Percentiles rank a stretch among this genome's conserved stretches.
phyloP scores from a whole-genome alignment of 2,329 filamentous ascomycete genomes.

The Teratosphaeria pseudoeucalypti region DNA sequence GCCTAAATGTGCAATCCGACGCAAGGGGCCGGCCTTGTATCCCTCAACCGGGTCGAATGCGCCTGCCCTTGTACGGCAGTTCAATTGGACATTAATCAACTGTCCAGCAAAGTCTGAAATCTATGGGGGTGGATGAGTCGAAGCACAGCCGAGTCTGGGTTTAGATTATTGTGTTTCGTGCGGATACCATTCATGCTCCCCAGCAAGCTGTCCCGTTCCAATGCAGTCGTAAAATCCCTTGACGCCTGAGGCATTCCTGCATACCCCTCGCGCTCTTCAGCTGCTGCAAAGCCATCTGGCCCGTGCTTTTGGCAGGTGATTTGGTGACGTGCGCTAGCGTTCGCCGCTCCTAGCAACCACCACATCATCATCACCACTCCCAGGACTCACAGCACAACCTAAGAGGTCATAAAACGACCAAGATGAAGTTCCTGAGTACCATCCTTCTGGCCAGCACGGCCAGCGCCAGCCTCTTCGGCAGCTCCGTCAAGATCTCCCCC shows the following conservation, averaged over 20 bases:
- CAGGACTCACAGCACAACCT: not conserved
- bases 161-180: not conserved
- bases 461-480: conserved; percentile 15
- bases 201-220: not conserved
- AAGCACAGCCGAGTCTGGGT: not conserved
- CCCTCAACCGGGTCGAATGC: conserved; percentile 2
- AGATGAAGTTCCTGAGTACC: conserved; percentile 24
- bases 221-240: not conserved
- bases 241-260: not conserved
- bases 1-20: conserved; percentile 8
- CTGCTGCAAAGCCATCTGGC: not conserved
- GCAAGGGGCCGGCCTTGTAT: conserved; percentile 19
- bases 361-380: not conserved
- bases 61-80: not conserved
- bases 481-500: conserved; percentile 8
- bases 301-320: not conserved
- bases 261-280: not conserved
- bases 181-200: not conserved
- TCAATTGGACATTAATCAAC: not conserved
- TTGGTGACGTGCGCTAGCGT: not conserved
- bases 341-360: not conserved
- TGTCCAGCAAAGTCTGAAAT: not conserved
- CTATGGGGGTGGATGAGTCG: not conserved
- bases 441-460: conserved; percentile 21
- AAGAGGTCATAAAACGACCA: not conserved